phyloP scores from a whole-genome alignment of 2,329 filamentous ascomycete genomes.

The Fusarium proliferatum region DNA sequence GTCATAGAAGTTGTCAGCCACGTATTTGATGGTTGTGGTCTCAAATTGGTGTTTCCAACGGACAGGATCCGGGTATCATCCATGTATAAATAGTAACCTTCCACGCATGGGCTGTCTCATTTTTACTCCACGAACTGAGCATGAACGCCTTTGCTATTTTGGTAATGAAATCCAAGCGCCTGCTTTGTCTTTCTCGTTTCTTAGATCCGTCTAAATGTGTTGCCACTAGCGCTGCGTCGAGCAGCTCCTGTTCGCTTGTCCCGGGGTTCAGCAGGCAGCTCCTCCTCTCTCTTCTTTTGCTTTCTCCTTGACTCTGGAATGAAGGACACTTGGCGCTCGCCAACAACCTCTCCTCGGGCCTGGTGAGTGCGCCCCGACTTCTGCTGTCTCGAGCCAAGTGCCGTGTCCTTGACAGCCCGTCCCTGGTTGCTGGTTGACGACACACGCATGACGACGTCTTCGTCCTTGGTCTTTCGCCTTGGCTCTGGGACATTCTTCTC shows the following conservation, averaged over 20 bases:
- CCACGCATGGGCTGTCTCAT: conserved; percentile 39
- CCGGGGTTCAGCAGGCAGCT: conserved; percentile 42
- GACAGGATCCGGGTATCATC: conserved; percentile 48
- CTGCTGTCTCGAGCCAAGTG: conserved; percentile 66
- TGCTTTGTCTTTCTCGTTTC: conserved; percentile 37
- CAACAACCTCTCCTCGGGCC: conserved; percentile 63
- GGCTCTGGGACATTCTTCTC: conserved; percentile 40
- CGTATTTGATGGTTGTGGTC: conserved; percentile 5
- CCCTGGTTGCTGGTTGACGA: conserved; percentile 75
- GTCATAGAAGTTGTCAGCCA: conserved; percentile 1
- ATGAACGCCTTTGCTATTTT: conserved; percentile 40
- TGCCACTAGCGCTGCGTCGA: conserved; percentile 79
- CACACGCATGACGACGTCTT: conserved; percentile 71
- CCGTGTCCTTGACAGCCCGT: conserved; percentile 64
- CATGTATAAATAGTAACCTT: conserved; percentile 45
- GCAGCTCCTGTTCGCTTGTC: conserved; percentile 52
- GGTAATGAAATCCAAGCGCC: conserved; percentile 42
- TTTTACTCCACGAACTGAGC: conserved; percentile 39
- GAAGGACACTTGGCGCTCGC: conserved; percentile 79
- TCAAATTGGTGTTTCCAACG: conserved; percentile 34
- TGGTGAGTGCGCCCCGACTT: conserved; percentile 61
- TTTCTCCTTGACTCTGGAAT: conserved; percentile 69
- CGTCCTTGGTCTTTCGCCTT: conserved; percentile 48
- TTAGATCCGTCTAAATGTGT: conserved; percentile 77
- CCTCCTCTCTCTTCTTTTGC: conserved; percentile 53